A percentile compares a stretch with the other conserved stretches of the same genome.
phyloP scores from a whole-genome alignment of 495 filamentous ascomycete species.

The Patellaria atrata region DNA sequence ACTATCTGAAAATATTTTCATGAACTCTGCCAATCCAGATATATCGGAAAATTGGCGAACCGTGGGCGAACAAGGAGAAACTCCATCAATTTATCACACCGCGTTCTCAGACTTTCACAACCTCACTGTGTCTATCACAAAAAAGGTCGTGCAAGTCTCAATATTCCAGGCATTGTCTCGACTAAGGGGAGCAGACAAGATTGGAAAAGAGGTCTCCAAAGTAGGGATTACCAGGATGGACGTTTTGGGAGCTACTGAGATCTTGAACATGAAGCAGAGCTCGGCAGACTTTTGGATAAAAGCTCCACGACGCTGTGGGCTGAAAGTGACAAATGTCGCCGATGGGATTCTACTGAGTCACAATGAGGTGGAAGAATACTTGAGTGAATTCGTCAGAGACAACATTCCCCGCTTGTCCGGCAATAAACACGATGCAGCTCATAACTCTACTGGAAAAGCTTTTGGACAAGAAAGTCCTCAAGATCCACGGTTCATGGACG shows the following conservation, averaged over 20 bases:
- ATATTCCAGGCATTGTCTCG: slow-evolving; percentile 17
- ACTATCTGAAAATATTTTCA: slow-evolving; percentile 14
- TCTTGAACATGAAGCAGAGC: slow-evolving; percentile 35
- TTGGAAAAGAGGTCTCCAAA: slow-evolving; percentile 7
- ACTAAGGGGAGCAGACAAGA: slow-evolving; percentile 11
- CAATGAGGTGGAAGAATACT: too few species aligned
- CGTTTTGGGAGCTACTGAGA: slow-evolving; percentile 48
- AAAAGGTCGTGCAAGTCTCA: slow-evolving; percentile 10
- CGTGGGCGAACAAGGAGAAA: slow-evolving; percentile 3
- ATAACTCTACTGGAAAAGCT: too few species aligned
- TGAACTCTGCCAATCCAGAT: slow-evolving; percentile 8
- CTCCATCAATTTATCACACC: slow-evolving; percentile 17
- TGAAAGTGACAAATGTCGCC: too few species aligned
- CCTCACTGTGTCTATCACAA: slow-evolving; percentile 14
- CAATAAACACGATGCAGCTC: too few species aligned
- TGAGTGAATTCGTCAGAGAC: too few species aligned
- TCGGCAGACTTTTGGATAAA: slow-evolving; percentile 42
- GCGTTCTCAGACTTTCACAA: slow-evolving; percentile 18
- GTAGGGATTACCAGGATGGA: slow-evolving; percentile 40
- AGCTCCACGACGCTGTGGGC: slow-evolving; percentile 41
- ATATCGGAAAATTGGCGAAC: slow-evolving; percentile 5
- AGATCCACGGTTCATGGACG: too few species aligned
- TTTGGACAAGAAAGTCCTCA: too few species aligned
- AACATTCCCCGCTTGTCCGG: too few species aligned
- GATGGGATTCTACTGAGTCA: too few species aligned